Percentiles rank a stretch among this genome's conserved stretches.
Conservation (phyloP, 2,329 filamentous ascomycete genomes). For the Trichoderma pleuroti region DNA sequence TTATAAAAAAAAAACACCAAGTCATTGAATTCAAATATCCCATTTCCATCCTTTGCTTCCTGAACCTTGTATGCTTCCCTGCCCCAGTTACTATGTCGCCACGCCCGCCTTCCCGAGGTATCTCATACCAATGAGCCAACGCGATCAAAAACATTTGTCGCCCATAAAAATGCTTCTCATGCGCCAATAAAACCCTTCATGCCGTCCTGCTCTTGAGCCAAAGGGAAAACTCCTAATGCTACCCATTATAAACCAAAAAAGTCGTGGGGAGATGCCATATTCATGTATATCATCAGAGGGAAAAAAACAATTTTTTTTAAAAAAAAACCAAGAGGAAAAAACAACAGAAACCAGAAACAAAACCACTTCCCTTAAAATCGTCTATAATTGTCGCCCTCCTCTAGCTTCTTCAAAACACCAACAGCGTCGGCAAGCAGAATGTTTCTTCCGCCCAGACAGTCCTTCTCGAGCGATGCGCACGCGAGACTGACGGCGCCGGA, state of each 20-base stretch:
- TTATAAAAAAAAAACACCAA: not conserved
- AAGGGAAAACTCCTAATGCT: not conserved
- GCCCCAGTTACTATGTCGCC: not conserved
- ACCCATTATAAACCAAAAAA: not conserved
- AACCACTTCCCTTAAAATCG: conserved; percentile 26
- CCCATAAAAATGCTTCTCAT: not conserved
- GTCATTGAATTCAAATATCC: not conserved
- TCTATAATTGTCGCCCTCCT: conserved; percentile 41
- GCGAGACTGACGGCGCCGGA: conserved; percentile 47
- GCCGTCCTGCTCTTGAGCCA: not conserved
- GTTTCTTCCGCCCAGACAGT: conserved; percentile 47
- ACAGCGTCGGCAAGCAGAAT: conserved; percentile 53
- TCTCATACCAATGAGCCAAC: not conserved
- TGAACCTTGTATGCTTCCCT: not conserved
- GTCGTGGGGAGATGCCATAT: not conserved
- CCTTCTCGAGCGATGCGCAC: conserved; percentile 44
- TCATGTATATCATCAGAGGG: not conserved
- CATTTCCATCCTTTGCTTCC: not conserved
- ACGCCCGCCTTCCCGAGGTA: not conserved
- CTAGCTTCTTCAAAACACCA: conserved; percentile 49
- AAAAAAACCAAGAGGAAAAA: not conserved
- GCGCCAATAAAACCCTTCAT: not conserved
- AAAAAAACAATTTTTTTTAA: not conserved
- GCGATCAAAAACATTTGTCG: not conserved
- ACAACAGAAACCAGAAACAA: not conserved